Evolutionary conservation across 352 stramenopile genomes (phyloP).

Genomic region (Aphanomyces invadans): DNA sequence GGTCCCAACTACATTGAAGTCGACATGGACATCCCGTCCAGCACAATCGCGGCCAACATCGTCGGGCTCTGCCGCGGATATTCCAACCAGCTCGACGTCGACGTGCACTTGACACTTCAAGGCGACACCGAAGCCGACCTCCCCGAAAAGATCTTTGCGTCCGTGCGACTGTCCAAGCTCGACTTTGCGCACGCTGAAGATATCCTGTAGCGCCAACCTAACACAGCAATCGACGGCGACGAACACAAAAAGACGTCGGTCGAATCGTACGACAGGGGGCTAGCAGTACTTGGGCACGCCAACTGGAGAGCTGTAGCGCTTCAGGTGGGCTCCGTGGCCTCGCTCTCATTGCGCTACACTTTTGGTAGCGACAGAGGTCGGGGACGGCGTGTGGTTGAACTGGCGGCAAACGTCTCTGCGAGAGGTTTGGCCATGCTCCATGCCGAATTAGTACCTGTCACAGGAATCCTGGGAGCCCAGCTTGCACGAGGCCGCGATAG

Average conservation of each 20-base stretch:
- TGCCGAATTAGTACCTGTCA: too few relatives aligned
- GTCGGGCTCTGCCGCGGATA: constrained; percentile 67
- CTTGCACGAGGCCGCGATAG: too few relatives aligned
- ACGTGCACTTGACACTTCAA: constrained; percentile 76
- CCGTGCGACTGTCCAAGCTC: constrained; percentile 49
- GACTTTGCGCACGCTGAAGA: constrained; percentile 43
- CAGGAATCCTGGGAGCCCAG: too few relatives aligned
- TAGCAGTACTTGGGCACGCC: too few relatives aligned
- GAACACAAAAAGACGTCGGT: background rate
- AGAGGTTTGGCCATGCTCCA: too few relatives aligned
- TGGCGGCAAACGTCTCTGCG: too few relatives aligned
- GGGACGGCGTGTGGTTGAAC: too few relatives aligned
- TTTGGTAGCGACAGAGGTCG: too few relatives aligned
- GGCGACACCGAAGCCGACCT: constrained; percentile 59
- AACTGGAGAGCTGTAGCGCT: too few relatives aligned
- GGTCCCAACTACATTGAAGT: constrained; percentile 79
- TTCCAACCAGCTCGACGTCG: constrained; percentile 44
- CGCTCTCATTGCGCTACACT: too few relatives aligned
- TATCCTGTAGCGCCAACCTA: constrained; percentile 20
- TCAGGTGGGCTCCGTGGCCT: too few relatives aligned
- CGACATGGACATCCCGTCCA: constrained; percentile 78
- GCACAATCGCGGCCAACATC: constrained; percentile 64
- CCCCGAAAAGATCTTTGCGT: constrained; percentile 59
- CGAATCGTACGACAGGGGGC: too few relatives aligned
- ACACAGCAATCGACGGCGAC: background rate